A percentile compares a stretch with the other conserved stretches of the same genome.
Conservation (phyloP, 2,329 filamentous ascomycete genomes). For the Aspergillus fumigatus region DNA sequence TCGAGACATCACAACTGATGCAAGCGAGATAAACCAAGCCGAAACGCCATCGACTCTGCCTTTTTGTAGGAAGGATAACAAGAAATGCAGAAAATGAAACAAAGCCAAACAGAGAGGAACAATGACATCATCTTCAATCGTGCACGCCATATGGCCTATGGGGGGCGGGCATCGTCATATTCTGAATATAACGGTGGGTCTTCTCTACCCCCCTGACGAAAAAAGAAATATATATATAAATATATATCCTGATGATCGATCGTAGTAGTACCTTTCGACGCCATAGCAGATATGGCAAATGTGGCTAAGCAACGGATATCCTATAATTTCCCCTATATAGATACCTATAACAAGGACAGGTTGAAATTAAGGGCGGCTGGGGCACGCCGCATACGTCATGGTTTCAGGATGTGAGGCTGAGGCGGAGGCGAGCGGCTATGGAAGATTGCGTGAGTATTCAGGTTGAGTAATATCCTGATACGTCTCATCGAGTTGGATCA, state of each 20-base stretch:
- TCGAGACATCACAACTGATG: background rate
- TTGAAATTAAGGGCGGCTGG: conserved; percentile 1
- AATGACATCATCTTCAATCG: background rate
- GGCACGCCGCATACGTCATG: conserved; percentile 19
- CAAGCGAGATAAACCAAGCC: background rate
- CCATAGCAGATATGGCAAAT: background rate
- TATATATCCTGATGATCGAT: background rate
- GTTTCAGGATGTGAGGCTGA: conserved; percentile 1
- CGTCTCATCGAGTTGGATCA: background rate
- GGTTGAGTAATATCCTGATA: background rate
- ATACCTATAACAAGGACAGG: background rate
- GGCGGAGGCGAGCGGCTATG: background rate
- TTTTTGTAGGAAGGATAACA: background rate
- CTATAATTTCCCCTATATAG: too few species aligned
- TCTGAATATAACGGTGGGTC: background rate
- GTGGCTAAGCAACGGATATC: background rate
- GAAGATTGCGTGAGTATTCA: background rate
- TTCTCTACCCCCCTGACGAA: background rate
- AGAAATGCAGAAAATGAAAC: background rate
- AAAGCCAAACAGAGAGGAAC: background rate
- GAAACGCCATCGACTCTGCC: background rate
- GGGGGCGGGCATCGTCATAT: too few species aligned
- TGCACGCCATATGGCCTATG: too few species aligned
- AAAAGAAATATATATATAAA: too few species aligned
- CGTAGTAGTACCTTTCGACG: too few species aligned